These are phyloP conservation scores for Rosa lucieae DNA, from an alignment of 306 rosid species.

Conservation along the genomic window DNA sequence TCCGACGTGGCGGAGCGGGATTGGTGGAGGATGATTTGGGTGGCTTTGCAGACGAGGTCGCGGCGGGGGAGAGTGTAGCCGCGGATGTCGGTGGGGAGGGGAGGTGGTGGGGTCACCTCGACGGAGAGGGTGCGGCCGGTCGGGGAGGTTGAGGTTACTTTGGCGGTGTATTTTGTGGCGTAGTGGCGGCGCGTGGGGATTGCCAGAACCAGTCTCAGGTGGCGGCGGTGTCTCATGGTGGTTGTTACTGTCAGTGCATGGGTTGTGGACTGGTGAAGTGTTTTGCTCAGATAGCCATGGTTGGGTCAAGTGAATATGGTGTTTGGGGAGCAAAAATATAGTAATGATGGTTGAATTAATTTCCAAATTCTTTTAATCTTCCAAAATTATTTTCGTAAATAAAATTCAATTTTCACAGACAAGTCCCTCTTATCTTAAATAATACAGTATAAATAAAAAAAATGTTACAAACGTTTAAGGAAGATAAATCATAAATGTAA, in stretches of 20 bases:
- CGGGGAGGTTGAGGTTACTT: conserved; percentile 61
- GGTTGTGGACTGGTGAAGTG: neutral
- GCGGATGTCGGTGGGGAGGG: conserved; percentile 58
- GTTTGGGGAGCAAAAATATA: too few relatives aligned
- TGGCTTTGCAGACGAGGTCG: conserved; percentile 73
- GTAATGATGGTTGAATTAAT: too few relatives aligned
- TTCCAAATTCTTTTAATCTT: neutral
- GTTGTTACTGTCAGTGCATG: neutral
- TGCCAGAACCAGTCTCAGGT: conserved; percentile 5
- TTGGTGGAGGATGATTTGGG: conserved; percentile 66
- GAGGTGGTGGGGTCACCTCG: conserved; percentile 56
- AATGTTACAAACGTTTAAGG: too few relatives aligned
- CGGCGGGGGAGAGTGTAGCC: conserved; percentile 83
- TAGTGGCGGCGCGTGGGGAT: conserved; percentile 40
- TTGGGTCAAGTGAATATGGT: too few relatives aligned
- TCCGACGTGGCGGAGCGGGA: conserved; percentile 29
- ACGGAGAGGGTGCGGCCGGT: conserved; percentile 74
- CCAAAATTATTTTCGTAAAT: too few relatives aligned
- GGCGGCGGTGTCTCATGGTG: conserved; percentile 35
- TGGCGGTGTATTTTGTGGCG: conserved; percentile 84
- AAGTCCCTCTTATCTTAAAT: too few relatives aligned
- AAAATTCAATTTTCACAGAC: too few relatives aligned
- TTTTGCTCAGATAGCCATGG: neutral
- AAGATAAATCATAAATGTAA: too few relatives aligned
- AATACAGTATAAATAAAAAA: too few relatives aligned